Evolutionary conservation across 2,329 filamentous ascomycete species (phyloP), one percentile per base, ranked within the genome.

Genomic region (Stemphylium lycopersici): DNA sequence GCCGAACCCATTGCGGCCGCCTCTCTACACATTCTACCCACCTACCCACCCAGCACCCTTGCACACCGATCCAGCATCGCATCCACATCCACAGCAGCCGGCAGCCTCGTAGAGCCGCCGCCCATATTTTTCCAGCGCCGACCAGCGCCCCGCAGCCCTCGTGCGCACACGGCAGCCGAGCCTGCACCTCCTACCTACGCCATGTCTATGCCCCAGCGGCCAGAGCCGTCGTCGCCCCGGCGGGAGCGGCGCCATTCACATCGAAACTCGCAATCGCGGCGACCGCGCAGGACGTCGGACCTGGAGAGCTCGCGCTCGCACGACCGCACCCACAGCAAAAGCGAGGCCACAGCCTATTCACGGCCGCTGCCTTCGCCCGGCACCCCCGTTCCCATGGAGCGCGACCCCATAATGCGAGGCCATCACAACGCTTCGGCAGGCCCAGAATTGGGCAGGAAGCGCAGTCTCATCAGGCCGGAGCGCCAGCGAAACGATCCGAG

Each of bases 401-500:
- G 78, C 48, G 83, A 85, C 57, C 81, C 82, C 43, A 82, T 83
- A 64, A 80, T 84, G 69, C 70, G 76, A 8, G 75, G 56, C 58
- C 65, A 56, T 60, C 52, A 66, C 40, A 59, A 52, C 76, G 77
- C 64, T 1, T 50, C 63, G 43, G 12, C 42, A 7, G 83, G 69
- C 29, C 74, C 71, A 15, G 84, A 86, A 13, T 64, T 87, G 52
- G 75, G 77, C 56, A 87, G 93, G 66, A 98, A 98, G 78, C 87
- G 90, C 73, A 97, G 91, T 75, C 80, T 99, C 60, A 88, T 99
- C 70, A 84, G 90, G 58, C 95, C 95, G 0, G 95, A 99, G 77
- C 86, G 95, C 62, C 89, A 89, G 68, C 86, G 90, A 65, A 91
- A 96, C 64, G 90, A 93, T 65, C 87, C 84, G 61, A 90, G 93